phyloP scores from a whole-genome alignment of 2,329 filamentous ascomycete genomes.

The Penicillium sp. region DNA sequence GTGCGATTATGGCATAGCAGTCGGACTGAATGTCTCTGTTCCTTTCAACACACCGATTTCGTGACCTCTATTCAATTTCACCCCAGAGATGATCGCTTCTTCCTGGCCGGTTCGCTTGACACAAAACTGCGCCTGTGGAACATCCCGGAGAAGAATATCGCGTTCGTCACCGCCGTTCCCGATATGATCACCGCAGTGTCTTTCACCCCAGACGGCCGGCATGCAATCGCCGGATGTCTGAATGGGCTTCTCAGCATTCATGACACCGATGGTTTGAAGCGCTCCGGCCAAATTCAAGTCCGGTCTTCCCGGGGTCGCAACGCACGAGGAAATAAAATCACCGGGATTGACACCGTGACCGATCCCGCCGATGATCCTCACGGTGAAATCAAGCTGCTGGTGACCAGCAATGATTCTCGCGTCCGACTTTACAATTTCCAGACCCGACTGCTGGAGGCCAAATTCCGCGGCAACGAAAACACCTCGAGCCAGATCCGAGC shows the following conservation, averaged over 20 bases:
- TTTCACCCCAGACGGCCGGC: constrained; percentile 87
- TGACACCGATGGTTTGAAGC: constrained; percentile 83
- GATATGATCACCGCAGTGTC: constrained; percentile 92
- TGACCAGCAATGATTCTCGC: constrained; percentile 92
- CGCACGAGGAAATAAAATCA: constrained; percentile 95
- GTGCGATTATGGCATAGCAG: constrained; percentile 90
- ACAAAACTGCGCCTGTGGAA: constrained; percentile 87
- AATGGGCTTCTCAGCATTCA: constrained; percentile 85
- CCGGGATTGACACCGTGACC: constrained; percentile 73
- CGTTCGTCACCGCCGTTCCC: constrained; percentile 67
- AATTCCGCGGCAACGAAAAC: constrained; percentile 89
- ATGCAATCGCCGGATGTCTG: constrained; percentile 79
- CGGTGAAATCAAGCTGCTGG: constrained; percentile 71
- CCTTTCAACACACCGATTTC: constrained; percentile 90
- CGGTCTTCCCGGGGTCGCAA: constrained; percentile 87
- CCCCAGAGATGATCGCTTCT: constrained; percentile 91
- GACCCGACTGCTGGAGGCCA: constrained; percentile 78
- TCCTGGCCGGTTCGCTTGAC: constrained; percentile 87
- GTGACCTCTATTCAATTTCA: constrained; percentile 94
- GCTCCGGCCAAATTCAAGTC: constrained; percentile 83
- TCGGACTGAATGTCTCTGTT: constrained; percentile 78
- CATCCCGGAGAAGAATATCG: constrained; percentile 91
- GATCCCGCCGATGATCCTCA: constrained; percentile 53
- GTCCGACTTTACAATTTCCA: constrained; percentile 82
- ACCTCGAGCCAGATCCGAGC: constrained; percentile 84